Evolutionary conservation across 2,329 filamentous ascomycete species (phyloP), one percentile per base, ranked within the genome.

Genomic region (Diaporthe helianthi): DNA sequence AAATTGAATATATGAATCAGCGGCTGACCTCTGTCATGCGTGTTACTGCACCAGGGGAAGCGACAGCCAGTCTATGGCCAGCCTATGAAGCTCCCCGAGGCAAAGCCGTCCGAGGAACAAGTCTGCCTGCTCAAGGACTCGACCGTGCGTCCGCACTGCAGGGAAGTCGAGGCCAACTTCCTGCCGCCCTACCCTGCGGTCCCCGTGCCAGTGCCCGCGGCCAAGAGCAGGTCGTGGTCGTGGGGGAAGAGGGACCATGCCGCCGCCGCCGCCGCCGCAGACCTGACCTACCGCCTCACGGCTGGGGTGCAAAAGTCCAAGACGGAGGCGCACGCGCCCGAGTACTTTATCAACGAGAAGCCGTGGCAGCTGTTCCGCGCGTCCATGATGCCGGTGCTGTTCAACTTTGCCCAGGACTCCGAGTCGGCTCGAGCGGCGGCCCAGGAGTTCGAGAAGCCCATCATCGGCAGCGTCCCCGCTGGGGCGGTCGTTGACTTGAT

Each of bases 101-200:
- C 67, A 24, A 63, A 49, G 13, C 19, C 47, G 19, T 68, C 58
- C 7, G 2, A 13, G 22, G 52, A 69, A 7, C 49, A 67, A 19
- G 41, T 72, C 3, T 74, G 73, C 41, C 68, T 74, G 17, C 66
- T 71, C 22, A 71, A 73, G 3, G 72, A 74, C 38, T 33, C 71
- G 10, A 71, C 67, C 1, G 53, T 60, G 2, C 61, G 65, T 12
- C 22, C 70, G 13, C 61, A 65, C 0, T 74, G 73, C 69, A 72
- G 65, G 15, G 41, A 29, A 2, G n/a, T 71, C 3, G 51, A 72
- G 1, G 54, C 55, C 8, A 66, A 73, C 1, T 66, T 55, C 10
- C 44, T 71, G 5, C 44, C 63, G 10, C 72, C 74, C 0, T 72
- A 72, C 17, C 74, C 73, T 8, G 13, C 54, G 0, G 54, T 36